Conservation (phyloP, 208 protist genomes). For the Leishmania tropica region DNA sequence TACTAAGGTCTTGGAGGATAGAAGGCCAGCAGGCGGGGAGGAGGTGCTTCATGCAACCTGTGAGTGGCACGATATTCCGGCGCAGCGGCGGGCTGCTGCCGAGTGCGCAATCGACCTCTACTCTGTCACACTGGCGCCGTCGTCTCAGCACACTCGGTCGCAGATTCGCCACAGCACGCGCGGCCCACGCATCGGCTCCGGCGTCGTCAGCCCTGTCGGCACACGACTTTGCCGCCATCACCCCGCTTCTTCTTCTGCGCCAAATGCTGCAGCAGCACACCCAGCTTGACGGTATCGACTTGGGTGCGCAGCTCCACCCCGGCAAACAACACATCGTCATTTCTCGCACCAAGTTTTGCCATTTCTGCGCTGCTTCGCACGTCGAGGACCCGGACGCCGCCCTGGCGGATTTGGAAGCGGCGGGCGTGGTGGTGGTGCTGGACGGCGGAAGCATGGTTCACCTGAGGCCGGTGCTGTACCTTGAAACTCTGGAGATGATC, state of each 20-base stretch:
- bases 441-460: slow-evolving; percentile 51
- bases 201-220: slow-evolving; percentile 2
- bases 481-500: slow-evolving; percentile 36
- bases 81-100: background rate
- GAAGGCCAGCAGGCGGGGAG: background rate
- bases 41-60: background rate
- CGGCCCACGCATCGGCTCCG: background rate
- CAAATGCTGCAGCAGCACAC: slow-evolving; percentile 59
- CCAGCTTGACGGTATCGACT: slow-evolving; percentile 21
- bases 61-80: background rate
- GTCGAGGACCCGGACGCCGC: slow-evolving; percentile 49
- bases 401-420: slow-evolving; percentile 44
- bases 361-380: slow-evolving; percentile 59
- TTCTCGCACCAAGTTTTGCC: slow-evolving; percentile 48
- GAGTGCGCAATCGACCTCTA: background rate
- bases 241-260: slow-evolving; percentile 61
- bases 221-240: slow-evolving; percentile 40
- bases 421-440: slow-evolving; percentile 59
- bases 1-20: background rate
- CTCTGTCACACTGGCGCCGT: background rate
- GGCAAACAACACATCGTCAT: slow-evolving; percentile 48
- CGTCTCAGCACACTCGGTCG: background rate
- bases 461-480: slow-evolving; percentile 61
- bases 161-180: background rate
- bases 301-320: slow-evolving; percentile 15